Conservation (phyloP, 257 asterid species). For the Coffea canephora region DNA sequence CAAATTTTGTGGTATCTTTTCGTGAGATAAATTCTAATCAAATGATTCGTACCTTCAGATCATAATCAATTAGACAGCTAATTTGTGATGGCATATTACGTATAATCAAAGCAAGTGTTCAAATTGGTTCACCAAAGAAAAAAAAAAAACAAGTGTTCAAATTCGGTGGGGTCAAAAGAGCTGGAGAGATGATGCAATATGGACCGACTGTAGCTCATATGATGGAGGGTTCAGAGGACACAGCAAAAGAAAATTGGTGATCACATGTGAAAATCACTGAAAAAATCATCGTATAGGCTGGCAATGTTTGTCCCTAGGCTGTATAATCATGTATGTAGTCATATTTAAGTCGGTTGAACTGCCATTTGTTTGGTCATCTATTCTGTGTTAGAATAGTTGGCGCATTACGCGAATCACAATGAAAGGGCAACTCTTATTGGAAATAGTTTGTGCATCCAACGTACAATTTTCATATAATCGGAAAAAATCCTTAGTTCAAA, state of each 20-base stretch:
- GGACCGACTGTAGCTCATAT: constrained; percentile 1
- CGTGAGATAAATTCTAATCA: background rate
- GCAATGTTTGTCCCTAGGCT: background rate
- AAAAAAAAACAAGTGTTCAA: background rate
- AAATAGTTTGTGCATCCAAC: too few relatives aligned
- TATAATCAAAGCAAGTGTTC: background rate
- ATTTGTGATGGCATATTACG: background rate
- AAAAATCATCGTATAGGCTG: constrained; percentile 3
- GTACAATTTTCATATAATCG: background rate
- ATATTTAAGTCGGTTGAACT: constrained; percentile 1
- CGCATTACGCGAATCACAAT: background rate
- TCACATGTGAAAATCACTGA: background rate
- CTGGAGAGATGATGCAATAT: constrained; percentile 4
- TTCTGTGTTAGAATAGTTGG: background rate
- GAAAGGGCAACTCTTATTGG: background rate
- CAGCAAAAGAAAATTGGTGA: background rate
- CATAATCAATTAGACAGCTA: background rate
- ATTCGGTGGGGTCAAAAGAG: constrained; percentile 9
- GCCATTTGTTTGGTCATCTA: background rate
- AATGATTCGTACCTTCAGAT: background rate
- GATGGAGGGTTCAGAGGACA: background rate
- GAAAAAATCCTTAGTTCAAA: background rate
- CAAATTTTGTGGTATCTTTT: background rate
- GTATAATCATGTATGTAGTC: background rate
- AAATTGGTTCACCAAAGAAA: background rate